Percentiles rank a stretch among this genome's conserved stretches.
Evolutionary conservation across 2,329 filamentous ascomycete species (phyloP).

Genomic region (Huntiella moniliformis): DNA sequence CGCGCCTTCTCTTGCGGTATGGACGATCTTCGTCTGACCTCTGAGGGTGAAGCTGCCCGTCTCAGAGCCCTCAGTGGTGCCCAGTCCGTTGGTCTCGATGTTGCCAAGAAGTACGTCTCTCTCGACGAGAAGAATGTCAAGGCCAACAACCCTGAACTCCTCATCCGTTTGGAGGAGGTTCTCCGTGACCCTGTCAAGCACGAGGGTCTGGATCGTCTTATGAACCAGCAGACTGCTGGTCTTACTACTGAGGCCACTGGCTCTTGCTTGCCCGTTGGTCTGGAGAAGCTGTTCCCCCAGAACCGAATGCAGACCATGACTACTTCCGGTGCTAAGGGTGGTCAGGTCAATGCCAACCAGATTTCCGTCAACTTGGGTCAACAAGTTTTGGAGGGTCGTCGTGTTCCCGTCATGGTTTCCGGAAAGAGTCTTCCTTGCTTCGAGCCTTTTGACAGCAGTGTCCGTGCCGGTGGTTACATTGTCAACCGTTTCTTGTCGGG

Average conservation of each 20-base stretch:
- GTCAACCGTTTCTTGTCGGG: slow-evolving; percentile 94
- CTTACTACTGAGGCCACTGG: slow-evolving; percentile 65
- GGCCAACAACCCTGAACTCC: slow-evolving; percentile 26
- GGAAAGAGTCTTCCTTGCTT: slow-evolving; percentile 93
- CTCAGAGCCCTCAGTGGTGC: slow-evolving; percentile 50
- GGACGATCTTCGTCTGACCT: slow-evolving; percentile 77
- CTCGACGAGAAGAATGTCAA: slow-evolving; percentile 46
- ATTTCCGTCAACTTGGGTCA: slow-evolving; percentile 97
- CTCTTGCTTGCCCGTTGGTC: slow-evolving; percentile 59
- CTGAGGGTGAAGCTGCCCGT: slow-evolving; percentile 54
- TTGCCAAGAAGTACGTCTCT: slow-evolving; percentile 77
- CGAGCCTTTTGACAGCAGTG: slow-evolving; percentile 72
- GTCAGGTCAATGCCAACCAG: slow-evolving; percentile 80
- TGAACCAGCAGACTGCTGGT: slow-evolving; percentile 48
- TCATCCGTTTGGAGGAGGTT: slow-evolving; percentile 63
- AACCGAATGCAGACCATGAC: slow-evolving; percentile 99
- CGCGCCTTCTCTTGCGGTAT: slow-evolving; percentile 93
- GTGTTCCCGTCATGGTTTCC: slow-evolving; percentile 94
- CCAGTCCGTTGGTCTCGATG: slow-evolving; percentile 50
- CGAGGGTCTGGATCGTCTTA: slow-evolving; percentile 70
- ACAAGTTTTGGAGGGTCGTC: slow-evolving; percentile 82
- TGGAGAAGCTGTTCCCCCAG: slow-evolving; percentile 81
- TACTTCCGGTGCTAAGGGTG: slow-evolving; percentile 85
- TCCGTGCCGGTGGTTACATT: slow-evolving; percentile 83
- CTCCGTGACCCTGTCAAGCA: slow-evolving; percentile 83